phyloP scores from a whole-genome alignment of 495 filamentous ascomycete species.

The Penicillium nucicola region DNA sequence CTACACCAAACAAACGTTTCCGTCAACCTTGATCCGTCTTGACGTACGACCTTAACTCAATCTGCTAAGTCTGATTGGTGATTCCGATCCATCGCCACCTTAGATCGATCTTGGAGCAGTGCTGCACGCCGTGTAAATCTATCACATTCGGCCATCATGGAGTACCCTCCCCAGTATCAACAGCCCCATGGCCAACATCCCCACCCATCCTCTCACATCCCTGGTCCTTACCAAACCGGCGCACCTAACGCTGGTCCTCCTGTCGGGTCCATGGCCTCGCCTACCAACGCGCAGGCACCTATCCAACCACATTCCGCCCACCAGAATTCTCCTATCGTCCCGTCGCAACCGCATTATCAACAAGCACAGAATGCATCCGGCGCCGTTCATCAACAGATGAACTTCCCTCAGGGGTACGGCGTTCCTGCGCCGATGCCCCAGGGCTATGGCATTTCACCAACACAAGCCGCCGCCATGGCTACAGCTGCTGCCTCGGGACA shows the following conservation, averaged over 20 bases:
- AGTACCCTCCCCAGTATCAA: slow-evolving; percentile 55
- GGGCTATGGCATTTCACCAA: slow-evolving; percentile 49
- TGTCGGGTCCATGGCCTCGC: slow-evolving; percentile 50
- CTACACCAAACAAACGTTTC: slow-evolving; percentile 26
- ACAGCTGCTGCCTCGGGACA: slow-evolving; percentile 54
- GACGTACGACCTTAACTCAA: slow-evolving; percentile 6
- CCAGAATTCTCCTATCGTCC: slow-evolving; percentile 52
- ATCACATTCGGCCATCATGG: slow-evolving; percentile 40
- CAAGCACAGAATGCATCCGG: slow-evolving; percentile 46
- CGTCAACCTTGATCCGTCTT: slow-evolving; percentile 7
- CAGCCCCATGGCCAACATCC: slow-evolving; percentile 55
- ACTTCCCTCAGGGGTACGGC: slow-evolving; percentile 50
- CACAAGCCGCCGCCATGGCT: slow-evolving; percentile 54
- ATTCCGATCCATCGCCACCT: slow-evolving; percentile 13
- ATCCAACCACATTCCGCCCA: slow-evolving; percentile 50
- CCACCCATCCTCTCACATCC: slow-evolving; percentile 48
- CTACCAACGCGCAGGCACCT: slow-evolving; percentile 49
- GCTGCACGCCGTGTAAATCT: slow-evolving; percentile 28
- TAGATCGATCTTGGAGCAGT: slow-evolving; percentile 22
- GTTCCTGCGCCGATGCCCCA: slow-evolving; percentile 48
- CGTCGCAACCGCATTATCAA: slow-evolving; percentile 52
- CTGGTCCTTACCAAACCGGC: slow-evolving; percentile 45
- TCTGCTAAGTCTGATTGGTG: slow-evolving; percentile 15
- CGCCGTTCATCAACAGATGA: slow-evolving; percentile 49
- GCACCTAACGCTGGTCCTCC: slow-evolving; percentile 44